Base-by-base conservation (phyloP, 2,329 filamentous ascomycete genomes). In the Aplosporella prunicola region DNA sequence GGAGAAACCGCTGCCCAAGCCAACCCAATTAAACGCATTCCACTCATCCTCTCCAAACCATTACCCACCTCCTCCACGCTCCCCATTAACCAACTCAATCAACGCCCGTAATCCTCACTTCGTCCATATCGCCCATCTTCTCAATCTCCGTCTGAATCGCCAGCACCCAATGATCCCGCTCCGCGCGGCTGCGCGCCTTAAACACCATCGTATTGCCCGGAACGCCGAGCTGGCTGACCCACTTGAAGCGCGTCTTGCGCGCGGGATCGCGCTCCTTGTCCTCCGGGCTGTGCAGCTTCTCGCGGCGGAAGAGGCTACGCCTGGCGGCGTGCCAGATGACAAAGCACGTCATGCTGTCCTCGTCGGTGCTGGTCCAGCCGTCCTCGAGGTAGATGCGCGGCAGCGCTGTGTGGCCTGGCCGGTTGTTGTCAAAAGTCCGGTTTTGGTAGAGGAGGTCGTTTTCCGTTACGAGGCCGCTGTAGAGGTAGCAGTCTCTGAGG, bases 91-190 rank as follows among this genome's bases (percentile, higher is more conserved):
- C 22, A 8, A 8, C 22, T 24, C 22, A 24, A 8, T 24, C 22
- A 8, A 24, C 22, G 8, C 25, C 20, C 25, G 31, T 20, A n/a
- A 60, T 51, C 38, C 57, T 50, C 30, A 60, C 57, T 39, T 76
- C 72, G 43, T 70, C 67, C 10, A 55, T 60, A 39, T 64, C 56
- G 31, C 68, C 66, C 41, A 76, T 51, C 33, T 74, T 60, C 58
- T 81, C 77, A 52, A 81, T 81, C 60, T 81, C 78, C 43, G 74
- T 74, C 36, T 71, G 71, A 41, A 81, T 74, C 23, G 68, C 75
- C 52, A 80, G 56, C 16, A 82, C 78, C 78, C 78, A 82, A 47
- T 76, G 71, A 56, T 82, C 78, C 43, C 77, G 68, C 55, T 82
- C 78, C 1, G 76, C 69, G 8, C 78, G 63, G 53, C 72, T 78